Percentiles rank a stretch among this genome's conserved stretches.
Evolutionary conservation across 345 rosid genomes (phyloP).

Genomic region (Eucalyptus victrix): DNA sequence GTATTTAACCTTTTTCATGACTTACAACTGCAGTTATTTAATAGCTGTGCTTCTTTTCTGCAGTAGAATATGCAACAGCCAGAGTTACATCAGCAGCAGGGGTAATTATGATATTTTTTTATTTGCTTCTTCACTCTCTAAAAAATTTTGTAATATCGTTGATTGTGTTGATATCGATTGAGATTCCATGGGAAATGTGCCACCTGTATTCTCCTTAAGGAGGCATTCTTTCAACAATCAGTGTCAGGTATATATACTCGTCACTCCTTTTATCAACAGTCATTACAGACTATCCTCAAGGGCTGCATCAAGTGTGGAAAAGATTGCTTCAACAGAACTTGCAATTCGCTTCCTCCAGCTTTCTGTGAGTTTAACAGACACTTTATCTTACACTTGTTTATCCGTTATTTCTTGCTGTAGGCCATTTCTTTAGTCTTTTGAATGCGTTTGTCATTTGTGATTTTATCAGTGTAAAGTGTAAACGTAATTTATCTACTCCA

Average conservation of each 20-base stretch:
- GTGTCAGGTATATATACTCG: background rate
- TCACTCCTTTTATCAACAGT: background rate
- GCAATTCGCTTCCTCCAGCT: constrained; percentile 89
- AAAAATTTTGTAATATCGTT: background rate
- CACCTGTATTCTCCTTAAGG: background rate
- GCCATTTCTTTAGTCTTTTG: background rate
- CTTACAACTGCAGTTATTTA: background rate
- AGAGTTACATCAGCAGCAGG: constrained; percentile 78
- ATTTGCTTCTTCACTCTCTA: background rate
- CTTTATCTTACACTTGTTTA: background rate
- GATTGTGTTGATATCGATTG: background rate
- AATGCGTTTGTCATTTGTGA: background rate
- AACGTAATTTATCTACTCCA: background rate
- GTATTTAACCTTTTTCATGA: background rate
- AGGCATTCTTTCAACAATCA: background rate
- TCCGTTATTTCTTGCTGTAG: background rate
- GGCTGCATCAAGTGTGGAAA: constrained; percentile 89
- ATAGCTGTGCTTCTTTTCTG: background rate
- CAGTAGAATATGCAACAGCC: constrained; percentile 90
- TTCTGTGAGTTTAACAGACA: constrained; percentile 36
- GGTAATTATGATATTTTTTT: constrained; percentile 56
- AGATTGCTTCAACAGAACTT: constrained; percentile 88
- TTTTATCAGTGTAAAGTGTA: background rate
- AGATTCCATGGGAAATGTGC: background rate
- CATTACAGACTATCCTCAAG: constrained; percentile 77